A percentile compares a stretch with the other conserved stretches of the same genome.
Evolutionary conservation across 1,284 basidiomycete genomes (phyloP).

Genomic region (Nidula niveotomentosa): DNA sequence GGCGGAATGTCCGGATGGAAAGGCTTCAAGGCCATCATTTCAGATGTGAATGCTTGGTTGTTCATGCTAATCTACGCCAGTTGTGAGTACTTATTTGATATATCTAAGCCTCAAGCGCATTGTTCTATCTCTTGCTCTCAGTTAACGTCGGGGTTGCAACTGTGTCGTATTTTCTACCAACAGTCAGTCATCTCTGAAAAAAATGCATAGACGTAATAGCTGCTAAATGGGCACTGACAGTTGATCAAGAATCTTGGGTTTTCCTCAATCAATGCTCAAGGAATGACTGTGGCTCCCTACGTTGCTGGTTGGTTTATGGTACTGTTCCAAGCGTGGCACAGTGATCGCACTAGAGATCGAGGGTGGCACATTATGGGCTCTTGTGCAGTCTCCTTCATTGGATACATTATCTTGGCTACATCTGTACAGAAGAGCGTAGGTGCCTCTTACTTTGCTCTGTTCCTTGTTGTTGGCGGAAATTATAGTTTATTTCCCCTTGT

Average conservation of each 20-base stretch:
- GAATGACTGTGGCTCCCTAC: conserved; percentile 55
- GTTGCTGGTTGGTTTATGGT: conserved; percentile 54
- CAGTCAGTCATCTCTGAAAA: conserved; percentile 22
- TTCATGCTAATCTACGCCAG: conserved; percentile 51
- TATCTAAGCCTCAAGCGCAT: background rate
- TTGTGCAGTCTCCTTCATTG: conserved; percentile 39
- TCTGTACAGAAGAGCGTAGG: conserved; percentile 47
- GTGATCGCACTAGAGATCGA: conserved; percentile 45
- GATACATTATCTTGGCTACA: conserved; percentile 53
- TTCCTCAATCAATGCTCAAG: conserved; percentile 53
- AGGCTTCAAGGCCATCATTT: conserved; percentile 48
- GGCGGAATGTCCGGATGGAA: conserved; percentile 56
- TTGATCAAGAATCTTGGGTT: conserved; percentile 54
- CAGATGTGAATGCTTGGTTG: conserved; percentile 49
- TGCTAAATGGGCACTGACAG: conserved; percentile 18
- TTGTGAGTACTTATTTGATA: conserved; percentile 31
- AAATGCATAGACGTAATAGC: too few relatives aligned
- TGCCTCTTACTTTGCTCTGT: conserved; percentile 55
- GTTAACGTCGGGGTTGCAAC: conserved; percentile 58
- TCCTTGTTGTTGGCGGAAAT: conserved; percentile 53
- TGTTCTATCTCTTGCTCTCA: conserved; percentile 14
- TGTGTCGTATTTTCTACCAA: conserved; percentile 54
- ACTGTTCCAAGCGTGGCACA: conserved; percentile 50
- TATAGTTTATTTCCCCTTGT: conserved; percentile 57
- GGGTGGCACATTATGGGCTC: conserved; percentile 56